Percentiles rank a stretch among this genome's conserved stretches.
phyloP scores from a whole-genome alignment of 176 grass and related monocot species.

The Aegilops bicornis region DNA sequence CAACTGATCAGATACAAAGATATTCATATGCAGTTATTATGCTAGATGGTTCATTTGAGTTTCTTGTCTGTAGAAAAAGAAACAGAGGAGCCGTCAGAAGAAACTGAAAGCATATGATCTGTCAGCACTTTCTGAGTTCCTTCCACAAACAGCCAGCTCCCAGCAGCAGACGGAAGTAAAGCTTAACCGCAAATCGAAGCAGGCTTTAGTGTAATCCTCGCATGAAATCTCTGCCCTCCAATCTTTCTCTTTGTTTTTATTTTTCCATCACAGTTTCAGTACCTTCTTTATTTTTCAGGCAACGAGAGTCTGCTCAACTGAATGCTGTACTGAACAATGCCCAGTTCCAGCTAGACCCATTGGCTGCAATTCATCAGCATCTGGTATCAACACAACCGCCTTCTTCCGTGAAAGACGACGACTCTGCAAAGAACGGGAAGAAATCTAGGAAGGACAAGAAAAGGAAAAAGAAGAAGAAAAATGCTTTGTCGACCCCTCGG shows the following conservation, averaged over 20 bases:
- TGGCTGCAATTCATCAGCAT: constrained; percentile 58
- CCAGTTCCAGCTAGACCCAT: constrained; percentile 46
- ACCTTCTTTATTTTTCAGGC: constrained; percentile 18
- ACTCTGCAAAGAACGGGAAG: background rate
- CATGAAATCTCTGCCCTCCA: background rate
- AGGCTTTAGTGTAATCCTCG: constrained; percentile 65
- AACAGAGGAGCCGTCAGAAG: constrained; percentile 50
- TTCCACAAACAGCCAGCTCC: constrained; percentile 39
- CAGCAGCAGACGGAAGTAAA: constrained; percentile 38
- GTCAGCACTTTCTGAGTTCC: constrained; percentile 59
- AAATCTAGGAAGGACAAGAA: constrained; percentile 40
- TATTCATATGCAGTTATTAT: background rate
- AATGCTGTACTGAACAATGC: constrained; percentile 47
- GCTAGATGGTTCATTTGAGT: background rate
- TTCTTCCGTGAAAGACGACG: constrained; percentile 18
- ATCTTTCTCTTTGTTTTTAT: background rate
- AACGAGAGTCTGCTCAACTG: constrained; percentile 53
- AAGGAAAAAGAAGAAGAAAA: constrained; percentile 31
- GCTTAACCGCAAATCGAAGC: constrained; percentile 75
- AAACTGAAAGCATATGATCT: constrained; percentile 90
- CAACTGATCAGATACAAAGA: background rate
- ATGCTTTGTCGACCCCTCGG: constrained; percentile 3
- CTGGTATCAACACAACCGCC: constrained; percentile 52
- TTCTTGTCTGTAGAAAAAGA: constrained; percentile 54
- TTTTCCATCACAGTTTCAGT: background rate